Percentiles rank a stretch among this genome's conserved stretches.
Conservation (phyloP, 208 protist species). For the Leishmania lainsoni region DNA sequence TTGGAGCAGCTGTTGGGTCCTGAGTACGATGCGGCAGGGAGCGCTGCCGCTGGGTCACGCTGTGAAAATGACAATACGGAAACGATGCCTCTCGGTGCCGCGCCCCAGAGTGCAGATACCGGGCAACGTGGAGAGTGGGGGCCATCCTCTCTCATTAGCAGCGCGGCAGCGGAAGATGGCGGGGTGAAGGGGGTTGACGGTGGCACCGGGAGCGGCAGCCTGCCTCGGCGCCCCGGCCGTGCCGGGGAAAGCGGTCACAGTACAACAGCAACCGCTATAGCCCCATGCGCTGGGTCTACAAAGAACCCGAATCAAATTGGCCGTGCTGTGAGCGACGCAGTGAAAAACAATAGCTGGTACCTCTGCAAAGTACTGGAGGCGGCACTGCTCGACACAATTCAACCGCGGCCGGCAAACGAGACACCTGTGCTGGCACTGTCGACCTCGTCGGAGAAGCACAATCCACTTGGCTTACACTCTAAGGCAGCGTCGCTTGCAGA, state of each 20-base stretch:
- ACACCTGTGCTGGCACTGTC: neutral
- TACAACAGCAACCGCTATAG: neutral
- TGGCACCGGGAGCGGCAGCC: neutral
- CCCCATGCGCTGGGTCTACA: conserved; percentile 1
- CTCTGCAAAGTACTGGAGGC: conserved; percentile 57
- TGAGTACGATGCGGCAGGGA: conserved; percentile 1
- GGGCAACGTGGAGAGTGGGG: neutral
- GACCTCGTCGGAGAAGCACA: neutral
- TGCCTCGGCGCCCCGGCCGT: neutral
- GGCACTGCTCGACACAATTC: conserved; percentile 60
- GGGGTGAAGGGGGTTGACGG: neutral
- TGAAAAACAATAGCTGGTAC: conserved; percentile 71
- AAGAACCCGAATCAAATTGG: conserved; percentile 87
- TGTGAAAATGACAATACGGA: neutral
- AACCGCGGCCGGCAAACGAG: neutral
- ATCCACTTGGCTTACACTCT: neutral
- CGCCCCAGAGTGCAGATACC: neutral
- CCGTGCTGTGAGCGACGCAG: conserved; percentile 54
- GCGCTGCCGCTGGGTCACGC: neutral
- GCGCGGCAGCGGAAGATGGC: neutral
- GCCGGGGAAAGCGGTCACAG: neutral
- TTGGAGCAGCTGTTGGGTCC: conserved; percentile 33
- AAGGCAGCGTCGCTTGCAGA: neutral
- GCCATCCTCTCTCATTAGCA: neutral
- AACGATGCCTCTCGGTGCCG: neutral